phyloP scores from a whole-genome alignment of 2,329 filamentous ascomycete species.

The Passalora sequoiae region DNA sequence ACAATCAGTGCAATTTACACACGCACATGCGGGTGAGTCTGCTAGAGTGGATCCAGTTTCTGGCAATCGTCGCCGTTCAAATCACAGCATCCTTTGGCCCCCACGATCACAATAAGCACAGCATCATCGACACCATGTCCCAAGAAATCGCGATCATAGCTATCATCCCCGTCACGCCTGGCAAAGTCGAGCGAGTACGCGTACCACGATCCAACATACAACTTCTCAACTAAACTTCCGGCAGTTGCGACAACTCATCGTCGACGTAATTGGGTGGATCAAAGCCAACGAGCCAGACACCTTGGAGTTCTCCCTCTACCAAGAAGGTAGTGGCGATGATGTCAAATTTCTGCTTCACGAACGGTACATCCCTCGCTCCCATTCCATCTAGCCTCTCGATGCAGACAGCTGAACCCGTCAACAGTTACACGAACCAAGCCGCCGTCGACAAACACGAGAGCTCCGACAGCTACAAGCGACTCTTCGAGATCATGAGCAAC shows the following conservation, averaged over 20 bases:
- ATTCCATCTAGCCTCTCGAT: neutral
- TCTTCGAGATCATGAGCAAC: neutral
- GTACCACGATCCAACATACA: no score
- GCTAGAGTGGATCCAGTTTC: no score
- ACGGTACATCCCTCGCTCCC: neutral
- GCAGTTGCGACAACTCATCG: neutral
- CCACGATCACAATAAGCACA: no score
- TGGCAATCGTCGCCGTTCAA: no score
- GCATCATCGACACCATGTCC: neutral
- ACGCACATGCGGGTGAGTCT: no score
- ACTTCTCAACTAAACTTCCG: no score
- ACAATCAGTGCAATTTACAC: no score
- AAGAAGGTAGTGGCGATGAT: neutral
- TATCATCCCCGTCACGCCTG: neutral
- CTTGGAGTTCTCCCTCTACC: neutral
- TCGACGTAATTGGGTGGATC: neutral
- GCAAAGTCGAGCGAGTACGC: neutral
- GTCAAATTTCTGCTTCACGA: neutral
- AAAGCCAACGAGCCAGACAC: neutral
- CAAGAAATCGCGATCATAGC: neutral
- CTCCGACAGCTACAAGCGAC: slow-evolving; percentile 1
- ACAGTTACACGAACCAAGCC: neutral
- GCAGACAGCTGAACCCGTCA: neutral
- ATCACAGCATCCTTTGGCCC: no score
- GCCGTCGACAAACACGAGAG: neutral